These are phyloP conservation scores for Beauveria sp. DNA, from an alignment of 2,329 filamentous ascomycete species.

Conservation along the genomic window DNA sequence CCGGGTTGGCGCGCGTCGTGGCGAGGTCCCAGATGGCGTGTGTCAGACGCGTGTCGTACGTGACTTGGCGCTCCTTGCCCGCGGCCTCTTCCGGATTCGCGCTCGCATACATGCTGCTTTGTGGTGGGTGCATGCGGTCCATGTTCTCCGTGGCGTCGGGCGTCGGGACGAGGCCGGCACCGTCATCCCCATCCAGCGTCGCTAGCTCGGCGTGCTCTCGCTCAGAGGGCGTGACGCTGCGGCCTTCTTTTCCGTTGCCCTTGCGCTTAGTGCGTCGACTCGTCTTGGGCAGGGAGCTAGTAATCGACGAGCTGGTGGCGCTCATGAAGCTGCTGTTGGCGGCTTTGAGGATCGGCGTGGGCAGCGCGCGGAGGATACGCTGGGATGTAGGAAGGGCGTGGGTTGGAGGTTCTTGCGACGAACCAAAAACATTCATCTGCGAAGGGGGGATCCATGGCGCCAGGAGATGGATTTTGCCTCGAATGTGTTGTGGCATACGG, in stretches of 20 bases:
- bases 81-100: constrained; percentile 51
- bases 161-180: constrained; percentile 15
- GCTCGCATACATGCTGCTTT: constrained; percentile 19
- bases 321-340: constrained; percentile 95
- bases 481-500: constrained; percentile 92
- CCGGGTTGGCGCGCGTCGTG: constrained; percentile 85
- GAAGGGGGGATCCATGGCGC: constrained; percentile 97
- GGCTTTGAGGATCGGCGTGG: constrained; percentile 83
- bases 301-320: constrained; percentile 79
- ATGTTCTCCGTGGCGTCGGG: constrained; percentile 38
- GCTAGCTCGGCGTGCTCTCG: constrained; percentile 39
- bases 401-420: constrained; percentile 67
- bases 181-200: constrained; percentile 15
- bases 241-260: constrained; percentile 32
- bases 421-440: constrained; percentile 73
- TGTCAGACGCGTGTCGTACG: constrained; percentile 79
- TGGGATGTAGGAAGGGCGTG: constrained; percentile 88
- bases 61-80: constrained; percentile 63
- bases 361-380: constrained; percentile 79
- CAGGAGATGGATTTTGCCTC: constrained; percentile 86
- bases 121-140: constrained; percentile 35
- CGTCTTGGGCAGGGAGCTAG: constrained; percentile 65
- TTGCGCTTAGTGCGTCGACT: constrained; percentile 55
- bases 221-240: constrained; percentile 34
- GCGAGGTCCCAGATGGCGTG: constrained; percentile 92